Evolutionary conservation across 441 rosid genomes (phyloP).

Genomic region (Populus tomentosa): DNA sequence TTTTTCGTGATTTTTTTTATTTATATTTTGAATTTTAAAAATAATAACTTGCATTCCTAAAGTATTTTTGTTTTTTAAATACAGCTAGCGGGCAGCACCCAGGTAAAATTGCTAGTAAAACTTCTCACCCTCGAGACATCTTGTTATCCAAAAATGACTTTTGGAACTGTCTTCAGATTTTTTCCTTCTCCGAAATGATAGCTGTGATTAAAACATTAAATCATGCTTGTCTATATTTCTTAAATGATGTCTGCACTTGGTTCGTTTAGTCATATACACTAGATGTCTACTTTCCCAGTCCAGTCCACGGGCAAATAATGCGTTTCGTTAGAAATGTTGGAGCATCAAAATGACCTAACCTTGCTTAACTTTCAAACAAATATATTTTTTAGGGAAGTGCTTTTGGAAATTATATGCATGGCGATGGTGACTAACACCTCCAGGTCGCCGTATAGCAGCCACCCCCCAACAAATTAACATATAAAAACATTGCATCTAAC

Average conservation of each 20-base stretch:
- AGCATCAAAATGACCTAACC: not conserved
- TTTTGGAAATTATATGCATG: not conserved
- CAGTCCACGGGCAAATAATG: no score
- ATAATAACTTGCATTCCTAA: no score
- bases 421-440: not conserved
- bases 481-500: no score
- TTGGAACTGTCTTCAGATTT: not conserved
- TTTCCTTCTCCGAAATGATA: not conserved
- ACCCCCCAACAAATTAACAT: no score
- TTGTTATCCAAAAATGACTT: not conserved
- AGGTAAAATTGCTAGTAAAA: no score
- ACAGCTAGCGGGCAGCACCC: no score
- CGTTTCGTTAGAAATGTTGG: not conserved
- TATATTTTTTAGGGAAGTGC: no score
- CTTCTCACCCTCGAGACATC: not conserved
- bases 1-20: no score
- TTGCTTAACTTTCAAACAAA: not conserved
- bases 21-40: no score
- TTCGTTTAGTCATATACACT: not conserved
- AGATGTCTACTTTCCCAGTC: not conserved
- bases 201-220: not conserved
- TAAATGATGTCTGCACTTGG: not conserved
- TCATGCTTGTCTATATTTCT: not conserved
- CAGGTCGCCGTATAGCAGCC: no score
- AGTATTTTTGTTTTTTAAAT: no score